A percentile compares a stretch with the other conserved stretches of the same genome.
These are phyloP conservation scores for Boletus sensibilis DNA, from an alignment of 768 basidiomycete genomes.

Conservation along the genomic window DNA sequence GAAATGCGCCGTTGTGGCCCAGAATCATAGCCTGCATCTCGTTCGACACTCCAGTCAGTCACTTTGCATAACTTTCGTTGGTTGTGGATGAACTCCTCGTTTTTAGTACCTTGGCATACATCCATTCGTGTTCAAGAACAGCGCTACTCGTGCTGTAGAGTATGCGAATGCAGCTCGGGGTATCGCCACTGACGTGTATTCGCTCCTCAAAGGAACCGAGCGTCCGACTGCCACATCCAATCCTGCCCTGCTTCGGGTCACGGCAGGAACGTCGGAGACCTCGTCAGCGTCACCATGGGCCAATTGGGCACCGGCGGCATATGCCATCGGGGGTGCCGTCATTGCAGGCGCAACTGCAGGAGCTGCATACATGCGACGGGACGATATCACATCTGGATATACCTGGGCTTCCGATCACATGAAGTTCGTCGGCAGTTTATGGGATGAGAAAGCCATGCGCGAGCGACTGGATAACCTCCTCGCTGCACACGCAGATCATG, in stretches of 20 bases:
- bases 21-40: constrained; percentile 80
- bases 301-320: constrained; percentile 69
- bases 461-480: constrained; percentile 62
- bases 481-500: constrained; percentile 55
- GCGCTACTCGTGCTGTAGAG: constrained; percentile 68
- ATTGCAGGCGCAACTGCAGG: constrained; percentile 83
- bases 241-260: constrained; percentile 31
- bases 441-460: constrained; percentile 69
- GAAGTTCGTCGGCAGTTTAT: constrained; percentile 83
- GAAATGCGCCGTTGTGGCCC: constrained; percentile 77
- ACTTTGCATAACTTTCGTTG: not conserved
- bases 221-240: constrained; percentile 30
- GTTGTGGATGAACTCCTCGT: not conserved
- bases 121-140: constrained; percentile 82
- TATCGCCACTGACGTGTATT: constrained; percentile 59
- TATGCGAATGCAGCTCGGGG: constrained; percentile 66
- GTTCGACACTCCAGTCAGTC: constrained; percentile 85
- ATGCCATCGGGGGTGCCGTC: constrained; percentile 69
- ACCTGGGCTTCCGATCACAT: constrained; percentile 84
- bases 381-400: constrained; percentile 69
- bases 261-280: constrained; percentile 26
- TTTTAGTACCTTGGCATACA: constrained; percentile 83
- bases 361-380: constrained; percentile 77
- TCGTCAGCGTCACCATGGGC: constrained; percentile 44
- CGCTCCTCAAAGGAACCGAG: constrained; percentile 51